Evolutionary conservation across 176 grass and related monocot species (phyloP), one percentile per base, ranked within the genome.

Genomic region (Hyparrhenia diplandra): DNA sequence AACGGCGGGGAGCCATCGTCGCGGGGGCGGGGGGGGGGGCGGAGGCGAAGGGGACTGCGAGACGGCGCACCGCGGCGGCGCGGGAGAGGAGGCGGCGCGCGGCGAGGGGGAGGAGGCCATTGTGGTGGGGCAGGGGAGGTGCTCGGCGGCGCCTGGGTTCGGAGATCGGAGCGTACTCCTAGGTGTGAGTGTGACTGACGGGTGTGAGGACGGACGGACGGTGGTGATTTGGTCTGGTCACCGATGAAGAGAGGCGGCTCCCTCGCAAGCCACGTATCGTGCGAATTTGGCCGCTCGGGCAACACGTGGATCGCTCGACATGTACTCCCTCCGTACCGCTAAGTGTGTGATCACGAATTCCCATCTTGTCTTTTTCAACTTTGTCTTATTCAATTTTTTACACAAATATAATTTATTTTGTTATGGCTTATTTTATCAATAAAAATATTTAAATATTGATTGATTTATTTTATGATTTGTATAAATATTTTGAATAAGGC

Each of bases 81-180:
- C 84, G 75, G 76, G 64, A 83, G 75, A 95, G 87, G 67, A 92
- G 66, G 84, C 85, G 87, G 85, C 69, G 86, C 14, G 82, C 64
- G 28, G 67, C 80, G 81, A 92, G 78, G 69, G 78, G 69, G 77
- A 92, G 80, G 87, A 75, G 54, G 92, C 88, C 91, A 93, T 93
- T 27, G 64, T 29, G 42, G 42, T 30, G 32, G 45, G 36, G 37
- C 37, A 7, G 58, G 36, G 46, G 25, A 51, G 71, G 57, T 82
- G 88, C 71, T 73, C 45, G 83, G 88, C 62, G 74, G 59, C 35
- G 60, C 34, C 5, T 35, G 14, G 42, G 16, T 16, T 30, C 8
- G 2, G 28, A 57, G 60, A 16, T 31, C 8, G 2, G 28, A 47
- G 60, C 20, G 46, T 49, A n/a, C n/a, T n/a, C n/a, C n/a, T n/a